phyloP scores from a whole-genome alignment of 2,329 filamentous ascomycete species.

The Microsporum canis region DNA sequence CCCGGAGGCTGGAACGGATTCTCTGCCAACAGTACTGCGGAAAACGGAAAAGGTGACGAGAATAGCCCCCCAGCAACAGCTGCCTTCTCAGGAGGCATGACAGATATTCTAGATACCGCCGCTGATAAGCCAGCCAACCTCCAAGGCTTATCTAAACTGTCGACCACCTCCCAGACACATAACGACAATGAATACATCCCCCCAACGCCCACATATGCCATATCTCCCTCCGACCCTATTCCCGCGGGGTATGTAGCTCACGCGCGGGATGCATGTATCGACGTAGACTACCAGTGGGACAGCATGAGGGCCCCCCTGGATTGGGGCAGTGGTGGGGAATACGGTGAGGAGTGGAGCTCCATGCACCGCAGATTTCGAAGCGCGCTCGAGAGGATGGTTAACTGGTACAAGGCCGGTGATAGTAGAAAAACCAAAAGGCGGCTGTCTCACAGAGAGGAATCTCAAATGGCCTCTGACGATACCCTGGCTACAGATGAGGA shows the following conservation, averaged over 20 bases:
- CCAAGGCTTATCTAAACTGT: constrained; percentile 20
- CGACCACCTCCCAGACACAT: constrained; percentile 22
- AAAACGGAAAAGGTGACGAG: constrained; percentile 18
- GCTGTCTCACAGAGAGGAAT: neutral
- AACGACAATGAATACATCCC: constrained; percentile 51
- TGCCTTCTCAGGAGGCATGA: neutral
- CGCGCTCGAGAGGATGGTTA: constrained; percentile 65
- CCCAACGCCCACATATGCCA: constrained; percentile 70
- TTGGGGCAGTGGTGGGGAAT: constrained; percentile 80
- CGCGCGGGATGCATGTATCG: constrained; percentile 71
- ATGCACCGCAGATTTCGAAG: constrained; percentile 87
- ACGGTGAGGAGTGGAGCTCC: constrained; percentile 86
- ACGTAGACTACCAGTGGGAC: constrained; percentile 94
- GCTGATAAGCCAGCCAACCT: constrained; percentile 7
- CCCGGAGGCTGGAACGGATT: constrained; percentile 46
- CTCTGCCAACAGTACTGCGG: constrained; percentile 16
- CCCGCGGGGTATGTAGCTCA: constrained; percentile 82
- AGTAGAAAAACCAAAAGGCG: constrained; percentile 4
- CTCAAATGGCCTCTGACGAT: constrained; percentile 25
- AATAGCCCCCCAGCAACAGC: neutral
- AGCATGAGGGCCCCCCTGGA: constrained; percentile 66
- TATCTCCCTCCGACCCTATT: constrained; percentile 69
- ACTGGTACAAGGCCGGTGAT: constrained; percentile 61
- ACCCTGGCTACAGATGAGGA: constrained; percentile 40
- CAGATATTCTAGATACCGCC: neutral